These are phyloP conservation scores for Colletotrichum neosansevieriae DNA, from an alignment of 2,329 filamentous ascomycete genomes.

Conservation along the genomic window DNA sequence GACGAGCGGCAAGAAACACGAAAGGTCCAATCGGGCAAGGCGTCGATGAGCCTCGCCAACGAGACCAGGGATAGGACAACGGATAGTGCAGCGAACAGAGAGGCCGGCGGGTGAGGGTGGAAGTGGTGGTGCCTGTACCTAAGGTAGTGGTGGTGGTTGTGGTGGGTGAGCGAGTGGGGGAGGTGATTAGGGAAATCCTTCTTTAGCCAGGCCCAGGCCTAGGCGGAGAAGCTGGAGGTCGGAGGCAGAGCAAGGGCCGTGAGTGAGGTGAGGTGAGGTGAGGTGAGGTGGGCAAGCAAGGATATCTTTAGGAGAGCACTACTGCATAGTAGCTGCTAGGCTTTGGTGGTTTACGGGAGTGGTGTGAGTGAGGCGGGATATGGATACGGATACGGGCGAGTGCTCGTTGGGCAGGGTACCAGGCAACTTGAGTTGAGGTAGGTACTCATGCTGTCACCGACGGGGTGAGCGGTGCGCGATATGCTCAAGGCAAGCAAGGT, in stretches of 20 bases:
- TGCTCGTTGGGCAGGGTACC: no score
- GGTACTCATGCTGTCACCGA: no score
- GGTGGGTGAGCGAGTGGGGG: slow-evolving; percentile 24
- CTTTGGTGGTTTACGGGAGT: slow-evolving; percentile 3
- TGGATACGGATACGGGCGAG: no score
- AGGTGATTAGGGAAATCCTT: slow-evolving; percentile 27
- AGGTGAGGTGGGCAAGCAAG: neutral
- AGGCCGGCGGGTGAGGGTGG: slow-evolving; percentile 14
- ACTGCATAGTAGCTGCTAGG: neutral
- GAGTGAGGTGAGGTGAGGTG: neutral
- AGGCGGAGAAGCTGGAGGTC: slow-evolving; percentile 6
- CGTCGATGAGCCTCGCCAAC: slow-evolving; percentile 38
- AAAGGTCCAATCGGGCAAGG: slow-evolving; percentile 34
- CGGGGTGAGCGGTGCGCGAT: neutral
- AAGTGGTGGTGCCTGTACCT: neutral
- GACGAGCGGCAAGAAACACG: slow-evolving; percentile 28
- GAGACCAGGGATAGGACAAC: slow-evolving; percentile 24
- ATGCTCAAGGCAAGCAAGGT: neutral
- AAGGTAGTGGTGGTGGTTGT: neutral
- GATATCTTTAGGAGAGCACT: slow-evolving; percentile 13
- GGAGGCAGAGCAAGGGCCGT: slow-evolving; percentile 7
- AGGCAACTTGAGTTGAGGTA: no score
- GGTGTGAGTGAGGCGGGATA: slow-evolving; percentile 5
- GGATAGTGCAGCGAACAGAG: slow-evolving; percentile 26
- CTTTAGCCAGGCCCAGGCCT: slow-evolving; percentile 6